A percentile compares a stretch with the other conserved stretches of the same genome.
Conservation (phyloP, 2,329 filamentous ascomycete genomes). For the Venturia effusa region DNA sequence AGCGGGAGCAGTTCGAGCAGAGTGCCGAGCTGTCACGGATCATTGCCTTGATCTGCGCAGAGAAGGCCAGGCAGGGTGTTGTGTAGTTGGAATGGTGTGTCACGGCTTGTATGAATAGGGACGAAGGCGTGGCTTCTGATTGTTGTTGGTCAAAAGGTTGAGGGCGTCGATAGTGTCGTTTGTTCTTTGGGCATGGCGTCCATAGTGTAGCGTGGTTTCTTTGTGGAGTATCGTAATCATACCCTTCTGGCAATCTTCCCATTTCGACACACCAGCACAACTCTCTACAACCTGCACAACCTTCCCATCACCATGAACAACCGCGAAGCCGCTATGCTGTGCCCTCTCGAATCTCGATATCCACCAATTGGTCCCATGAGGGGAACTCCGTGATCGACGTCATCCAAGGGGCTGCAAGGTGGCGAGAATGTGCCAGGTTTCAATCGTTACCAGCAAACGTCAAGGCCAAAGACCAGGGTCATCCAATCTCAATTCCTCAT, state of each 20-base stretch:
- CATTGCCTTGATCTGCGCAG: constrained; percentile 40
- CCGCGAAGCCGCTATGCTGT: neutral
- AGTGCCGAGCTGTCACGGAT: constrained; percentile 38
- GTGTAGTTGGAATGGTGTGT: neutral
- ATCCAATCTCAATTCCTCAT: neutral
- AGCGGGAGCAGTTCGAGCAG: constrained; percentile 40
- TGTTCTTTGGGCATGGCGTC: neutral
- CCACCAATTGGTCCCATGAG: too few species aligned
- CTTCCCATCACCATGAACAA: neutral
- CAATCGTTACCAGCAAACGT: neutral
- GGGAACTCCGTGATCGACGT: neutral
- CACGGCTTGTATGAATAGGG: neutral
- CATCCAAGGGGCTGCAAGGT: neutral
- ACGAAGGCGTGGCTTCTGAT: neutral
- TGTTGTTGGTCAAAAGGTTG: neutral
- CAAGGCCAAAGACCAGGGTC: neutral
- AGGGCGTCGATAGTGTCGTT: neutral
- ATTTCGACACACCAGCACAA: neutral
- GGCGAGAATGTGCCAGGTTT: constrained; percentile 2
- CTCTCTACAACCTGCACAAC: neutral
- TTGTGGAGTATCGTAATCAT: neutral
- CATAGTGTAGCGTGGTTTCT: neutral
- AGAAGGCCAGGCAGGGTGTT: constrained; percentile 39
- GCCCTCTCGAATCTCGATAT: neutral
- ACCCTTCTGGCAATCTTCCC: neutral